A percentile compares a stretch with the other conserved stretches of the same genome.
These are phyloP conservation scores for Apostasia ramifera DNA, from an alignment of 106 monocot genomes.

Conservation along the genomic window DNA sequence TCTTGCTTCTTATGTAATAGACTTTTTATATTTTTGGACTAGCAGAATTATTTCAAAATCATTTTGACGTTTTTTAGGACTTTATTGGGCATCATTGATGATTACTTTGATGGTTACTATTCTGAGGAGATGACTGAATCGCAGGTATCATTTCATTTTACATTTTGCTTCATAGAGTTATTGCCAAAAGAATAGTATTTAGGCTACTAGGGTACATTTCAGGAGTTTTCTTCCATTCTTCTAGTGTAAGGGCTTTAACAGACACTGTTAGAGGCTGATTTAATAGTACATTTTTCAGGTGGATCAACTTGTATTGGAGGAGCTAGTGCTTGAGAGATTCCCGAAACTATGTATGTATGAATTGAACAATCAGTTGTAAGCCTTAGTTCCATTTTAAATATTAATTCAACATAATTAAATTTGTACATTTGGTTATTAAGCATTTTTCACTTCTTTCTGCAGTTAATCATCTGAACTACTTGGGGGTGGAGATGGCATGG, in stretches of 20 bases:
- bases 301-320: slow-evolving; percentile 96
- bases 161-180: neutral
- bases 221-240: neutral
- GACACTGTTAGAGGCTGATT: neutral
- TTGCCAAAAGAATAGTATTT: neutral
- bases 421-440: neutral
- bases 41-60: neutral
- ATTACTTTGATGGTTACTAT: slow-evolving; percentile 94
- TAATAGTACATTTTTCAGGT: slow-evolving; percentile 41
- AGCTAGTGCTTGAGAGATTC: slow-evolving; percentile 85
- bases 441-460: slow-evolving; percentile 15
- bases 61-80: slow-evolving; percentile 47
- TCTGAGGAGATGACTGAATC: slow-evolving; percentile 99
- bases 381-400: neutral
- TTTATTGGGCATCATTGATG: slow-evolving; percentile 83
- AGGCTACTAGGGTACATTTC: neutral
- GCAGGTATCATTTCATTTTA: slow-evolving; percentile 46
- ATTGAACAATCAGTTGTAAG: neutral
- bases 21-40: neutral
- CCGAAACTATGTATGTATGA: slow-evolving; percentile 68
- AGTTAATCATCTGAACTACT: slow-evolving; percentile 97
- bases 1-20: neutral
- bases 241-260: neutral
- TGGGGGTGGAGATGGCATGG: slow-evolving; percentile 98
- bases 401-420: neutral